A percentile compares a stretch with the other conserved stretches of the same genome.
Evolutionary conservation across 495 filamentous ascomycete genomes (phyloP).

Genomic region (Staphylotrichum tortipilum): DNA sequence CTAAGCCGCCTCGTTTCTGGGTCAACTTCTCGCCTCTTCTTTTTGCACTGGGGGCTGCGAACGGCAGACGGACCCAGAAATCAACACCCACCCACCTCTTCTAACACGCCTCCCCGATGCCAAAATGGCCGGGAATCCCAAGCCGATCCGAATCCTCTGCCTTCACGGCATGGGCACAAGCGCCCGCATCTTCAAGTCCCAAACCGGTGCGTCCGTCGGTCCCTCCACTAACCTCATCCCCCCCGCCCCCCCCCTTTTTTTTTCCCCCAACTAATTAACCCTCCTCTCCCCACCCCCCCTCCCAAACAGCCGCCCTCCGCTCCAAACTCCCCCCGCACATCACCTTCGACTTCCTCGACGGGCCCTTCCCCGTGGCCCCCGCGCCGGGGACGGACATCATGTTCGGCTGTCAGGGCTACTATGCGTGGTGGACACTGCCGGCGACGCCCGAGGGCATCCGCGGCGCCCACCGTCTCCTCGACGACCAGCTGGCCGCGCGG

Average conservation of each 20-base stretch:
- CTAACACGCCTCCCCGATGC: background rate
- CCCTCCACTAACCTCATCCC: too few species aligned
- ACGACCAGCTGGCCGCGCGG: conserved; percentile 34
- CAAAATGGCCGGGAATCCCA: background rate
- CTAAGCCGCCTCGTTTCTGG: too few species aligned
- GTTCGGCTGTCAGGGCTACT: conserved; percentile 41
- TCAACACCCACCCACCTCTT: too few species aligned
- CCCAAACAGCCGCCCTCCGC: conserved; percentile 22
- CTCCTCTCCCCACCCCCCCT: background rate
- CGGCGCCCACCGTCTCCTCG: conserved; percentile 38
- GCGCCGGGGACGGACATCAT: conserved; percentile 48
- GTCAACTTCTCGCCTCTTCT: too few species aligned
- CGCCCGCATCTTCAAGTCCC: conserved; percentile 47
- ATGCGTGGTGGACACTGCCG: conserved; percentile 37
- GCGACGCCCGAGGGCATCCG: conserved; percentile 31
- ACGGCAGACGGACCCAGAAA: background rate
- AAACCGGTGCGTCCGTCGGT: conserved; percentile 41
- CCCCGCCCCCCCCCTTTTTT: too few species aligned
- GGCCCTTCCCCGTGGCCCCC: conserved; percentile 32
- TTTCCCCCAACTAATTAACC: background rate
- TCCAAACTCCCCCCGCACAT: conserved; percentile 22
- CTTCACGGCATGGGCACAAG: conserved; percentile 59
- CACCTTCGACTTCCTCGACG: conserved; percentile 52
- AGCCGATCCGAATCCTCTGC: conserved; percentile 50
- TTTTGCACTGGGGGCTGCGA: too few species aligned